Percentiles rank a stretch among this genome's conserved stretches.
These are phyloP conservation scores for Mycena pura DNA, from an alignment of 768 basidiomycete species.

Conservation along the genomic window DNA sequence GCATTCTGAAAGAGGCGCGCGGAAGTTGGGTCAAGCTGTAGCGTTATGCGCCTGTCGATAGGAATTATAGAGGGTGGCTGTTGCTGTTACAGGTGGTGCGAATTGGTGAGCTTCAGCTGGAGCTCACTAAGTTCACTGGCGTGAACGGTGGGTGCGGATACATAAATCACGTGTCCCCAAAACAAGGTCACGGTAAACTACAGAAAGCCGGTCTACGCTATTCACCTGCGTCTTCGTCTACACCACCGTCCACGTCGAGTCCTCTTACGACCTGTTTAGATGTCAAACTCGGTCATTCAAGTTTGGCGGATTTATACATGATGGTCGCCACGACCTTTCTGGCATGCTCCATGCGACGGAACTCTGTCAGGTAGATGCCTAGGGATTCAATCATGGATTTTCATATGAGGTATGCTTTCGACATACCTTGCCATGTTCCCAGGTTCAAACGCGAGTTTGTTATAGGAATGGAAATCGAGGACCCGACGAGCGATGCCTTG, in stretches of 20 bases:
- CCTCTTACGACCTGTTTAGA: too few relatives aligned
- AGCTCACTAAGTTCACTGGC: too few relatives aligned
- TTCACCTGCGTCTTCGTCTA: too few relatives aligned
- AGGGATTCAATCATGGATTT: background rate
- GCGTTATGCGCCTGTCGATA: background rate
- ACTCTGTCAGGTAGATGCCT: conserved; percentile 91
- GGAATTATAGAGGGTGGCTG: too few relatives aligned
- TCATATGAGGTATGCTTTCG: background rate
- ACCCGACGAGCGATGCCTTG: conserved; percentile 85
- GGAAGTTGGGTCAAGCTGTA: background rate
- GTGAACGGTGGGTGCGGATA: too few relatives aligned
- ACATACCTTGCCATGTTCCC: conserved; percentile 91
- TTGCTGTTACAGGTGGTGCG: too few relatives aligned
- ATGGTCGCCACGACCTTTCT: conserved; percentile 83
- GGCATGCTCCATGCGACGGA: conserved; percentile 70
- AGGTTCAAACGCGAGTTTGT: conserved; percentile 78
- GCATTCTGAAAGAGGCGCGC: conserved; percentile 55
- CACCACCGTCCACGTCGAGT: too few relatives aligned
- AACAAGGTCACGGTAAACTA: too few relatives aligned
- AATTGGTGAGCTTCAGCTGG: too few relatives aligned
- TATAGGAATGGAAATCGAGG: conserved; percentile 84
- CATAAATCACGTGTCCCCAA: too few relatives aligned
- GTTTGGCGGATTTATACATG: conserved; percentile 43
- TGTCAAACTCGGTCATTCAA: too few relatives aligned
- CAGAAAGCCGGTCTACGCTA: too few relatives aligned